phyloP scores from a whole-genome alignment of 495 filamentous ascomycete genomes.

The Baudoinia panamericana region DNA sequence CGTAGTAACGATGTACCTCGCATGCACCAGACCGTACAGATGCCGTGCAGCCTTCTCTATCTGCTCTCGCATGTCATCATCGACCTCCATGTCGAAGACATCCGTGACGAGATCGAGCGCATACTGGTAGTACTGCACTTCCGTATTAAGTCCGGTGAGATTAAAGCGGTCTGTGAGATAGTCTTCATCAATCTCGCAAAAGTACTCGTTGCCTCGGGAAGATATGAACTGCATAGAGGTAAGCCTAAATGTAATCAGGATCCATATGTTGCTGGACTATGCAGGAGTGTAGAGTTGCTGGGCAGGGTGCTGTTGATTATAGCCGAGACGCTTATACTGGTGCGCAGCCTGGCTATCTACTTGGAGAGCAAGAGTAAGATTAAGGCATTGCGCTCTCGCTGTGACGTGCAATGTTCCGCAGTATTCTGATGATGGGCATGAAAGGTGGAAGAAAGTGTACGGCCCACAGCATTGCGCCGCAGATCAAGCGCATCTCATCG shows the following conservation, averaged over 20 bases:
- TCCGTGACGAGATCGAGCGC: slow-evolving; percentile 98
- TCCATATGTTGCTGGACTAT: too few relatives aligned
- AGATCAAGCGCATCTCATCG: too few relatives aligned
- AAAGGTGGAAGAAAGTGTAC: too few relatives aligned
- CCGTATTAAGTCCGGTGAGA: slow-evolving; percentile 88
- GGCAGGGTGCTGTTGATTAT: too few relatives aligned
- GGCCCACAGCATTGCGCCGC: too few relatives aligned
- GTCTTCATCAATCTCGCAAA: slow-evolving; percentile 98
- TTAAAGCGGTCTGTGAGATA: slow-evolving; percentile 98
- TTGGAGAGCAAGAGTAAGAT: too few relatives aligned
- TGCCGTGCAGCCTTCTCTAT: slow-evolving; percentile 97
- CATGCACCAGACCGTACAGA: slow-evolving; percentile 92
- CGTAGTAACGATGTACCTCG: slow-evolving; percentile 93
- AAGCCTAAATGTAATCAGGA: neutral
- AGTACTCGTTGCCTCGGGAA: slow-evolving; percentile 95
- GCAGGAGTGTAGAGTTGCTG: too few relatives aligned
- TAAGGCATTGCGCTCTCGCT: too few relatives aligned
- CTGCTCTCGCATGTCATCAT: slow-evolving; percentile 93
- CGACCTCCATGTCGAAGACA: slow-evolving; percentile 96
- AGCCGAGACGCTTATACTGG: too few relatives aligned
- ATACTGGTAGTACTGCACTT: slow-evolving; percentile 98
- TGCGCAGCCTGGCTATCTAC: too few relatives aligned
- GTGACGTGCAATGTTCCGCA: too few relatives aligned
- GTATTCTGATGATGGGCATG: too few relatives aligned
- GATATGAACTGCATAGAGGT: slow-evolving; percentile 69